Percentiles rank a stretch among this genome's conserved stretches.
These are phyloP conservation scores for Arachis monticola DNA, from an alignment of 331 rosid genomes.

Conservation along the genomic window DNA sequence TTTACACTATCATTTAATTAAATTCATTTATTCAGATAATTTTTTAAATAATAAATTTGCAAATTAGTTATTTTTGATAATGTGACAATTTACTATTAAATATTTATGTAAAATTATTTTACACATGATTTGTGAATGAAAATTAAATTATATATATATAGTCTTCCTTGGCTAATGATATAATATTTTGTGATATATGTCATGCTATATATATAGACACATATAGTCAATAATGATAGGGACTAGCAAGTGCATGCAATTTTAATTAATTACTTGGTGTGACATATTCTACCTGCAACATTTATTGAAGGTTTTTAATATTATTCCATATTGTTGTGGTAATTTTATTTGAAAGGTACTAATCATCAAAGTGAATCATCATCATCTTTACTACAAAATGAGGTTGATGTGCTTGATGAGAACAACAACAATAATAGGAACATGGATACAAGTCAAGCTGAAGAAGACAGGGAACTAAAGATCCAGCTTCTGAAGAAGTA, in stretches of 20 bases:
- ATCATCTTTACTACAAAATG: conserved; percentile 57
- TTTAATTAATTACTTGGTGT: not conserved
- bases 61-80: too few relatives aligned
- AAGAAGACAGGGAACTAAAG: conserved; percentile 84
- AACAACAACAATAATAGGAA: not conserved
- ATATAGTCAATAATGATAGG: not conserved
- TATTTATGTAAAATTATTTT: too few relatives aligned
- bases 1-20: too few relatives aligned
- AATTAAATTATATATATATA: too few relatives aligned
- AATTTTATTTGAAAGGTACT: conserved; percentile 42
- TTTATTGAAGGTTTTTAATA: not conserved
- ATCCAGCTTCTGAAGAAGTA: conserved; percentile 87
- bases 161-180: too few relatives aligned
- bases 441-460: conserved; percentile 69
- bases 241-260: not conserved
- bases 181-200: not conserved
- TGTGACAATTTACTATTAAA: too few relatives aligned
- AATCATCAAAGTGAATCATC: conserved; percentile 60
- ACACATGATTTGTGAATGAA: too few relatives aligned
- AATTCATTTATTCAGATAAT: too few relatives aligned
- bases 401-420: conserved; percentile 59
- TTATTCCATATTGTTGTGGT: conserved; percentile 1
- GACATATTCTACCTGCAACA: not conserved
- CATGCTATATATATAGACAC: too few relatives aligned
- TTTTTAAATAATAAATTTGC: too few relatives aligned